These are phyloP conservation scores for Yamadazyma philogaea DNA, from an alignment of 805 yeast genomes.

Conservation along the genomic window DNA sequence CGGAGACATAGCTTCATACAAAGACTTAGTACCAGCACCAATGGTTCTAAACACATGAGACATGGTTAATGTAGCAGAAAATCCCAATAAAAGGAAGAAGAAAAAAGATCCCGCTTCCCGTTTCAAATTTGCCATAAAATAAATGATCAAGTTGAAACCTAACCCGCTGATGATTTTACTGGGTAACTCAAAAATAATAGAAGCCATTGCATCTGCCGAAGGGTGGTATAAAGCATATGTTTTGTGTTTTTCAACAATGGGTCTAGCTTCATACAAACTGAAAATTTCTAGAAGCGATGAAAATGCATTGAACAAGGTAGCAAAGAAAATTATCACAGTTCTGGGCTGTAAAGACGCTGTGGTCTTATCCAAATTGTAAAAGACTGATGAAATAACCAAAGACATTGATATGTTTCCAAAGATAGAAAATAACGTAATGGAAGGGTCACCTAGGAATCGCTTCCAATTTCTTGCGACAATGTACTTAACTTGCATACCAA, in stretches of 20 bases:
- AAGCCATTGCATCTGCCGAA: conserved; percentile 67
- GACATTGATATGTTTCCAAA: conserved; percentile 56
- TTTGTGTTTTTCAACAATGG: conserved; percentile 69
- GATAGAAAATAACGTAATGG: conserved; percentile 50
- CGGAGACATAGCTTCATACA: conserved; percentile 46
- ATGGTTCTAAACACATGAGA: conserved; percentile 42
- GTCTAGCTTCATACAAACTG: conserved; percentile 56
- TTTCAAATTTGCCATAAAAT: conserved; percentile 51
- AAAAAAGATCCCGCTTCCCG: conserved; percentile 36
- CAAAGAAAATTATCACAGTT: conserved; percentile 61
- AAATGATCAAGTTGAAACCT: conserved; percentile 30
- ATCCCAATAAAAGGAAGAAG: conserved; percentile 32
- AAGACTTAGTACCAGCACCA: conserved; percentile 43
- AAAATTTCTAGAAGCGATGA: conserved; percentile 59
- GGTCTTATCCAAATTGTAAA: conserved; percentile 46
- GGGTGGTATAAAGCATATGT: conserved; percentile 72
- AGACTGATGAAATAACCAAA: conserved; percentile 58
- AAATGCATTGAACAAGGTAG: conserved; percentile 59
- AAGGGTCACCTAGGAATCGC: conserved; percentile 54
- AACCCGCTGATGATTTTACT: conserved; percentile 43
- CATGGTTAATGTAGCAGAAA: conserved; percentile 37
- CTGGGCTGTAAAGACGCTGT: conserved; percentile 60
- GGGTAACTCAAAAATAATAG: conserved; percentile 61
- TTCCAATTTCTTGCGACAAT: conserved; percentile 54
- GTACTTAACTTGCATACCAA: conserved; percentile 48